A percentile compares a stretch with the other conserved stretches of the same genome.
phyloP scores from a whole-genome alignment of 371 early-diverging fungal species.

The Mortierella sp. region DNA sequence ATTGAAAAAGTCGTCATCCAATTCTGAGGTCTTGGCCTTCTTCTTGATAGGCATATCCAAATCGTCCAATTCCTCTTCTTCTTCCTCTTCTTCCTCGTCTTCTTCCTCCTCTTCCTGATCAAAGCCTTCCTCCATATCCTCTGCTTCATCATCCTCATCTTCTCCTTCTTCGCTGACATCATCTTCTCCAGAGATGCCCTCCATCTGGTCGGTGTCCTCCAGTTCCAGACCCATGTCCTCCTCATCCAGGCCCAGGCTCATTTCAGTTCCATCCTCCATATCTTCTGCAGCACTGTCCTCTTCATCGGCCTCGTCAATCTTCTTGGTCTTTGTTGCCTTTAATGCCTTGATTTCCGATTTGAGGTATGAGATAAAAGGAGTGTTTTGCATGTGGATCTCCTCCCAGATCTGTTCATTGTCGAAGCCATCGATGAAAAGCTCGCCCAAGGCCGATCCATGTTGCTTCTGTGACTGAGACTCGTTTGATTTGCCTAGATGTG shows the following conservation, averaged over 20 bases:
- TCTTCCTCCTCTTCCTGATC: conserved; percentile 28
- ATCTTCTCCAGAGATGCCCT: conserved; percentile 47
- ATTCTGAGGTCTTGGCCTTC: conserved; percentile 57
- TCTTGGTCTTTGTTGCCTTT: conserved; percentile 18
- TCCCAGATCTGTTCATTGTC: conserved; percentile 95
- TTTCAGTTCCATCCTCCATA: conserved; percentile 47
- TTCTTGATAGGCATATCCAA: conserved; percentile 51
- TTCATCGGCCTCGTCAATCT: conserved; percentile 18
- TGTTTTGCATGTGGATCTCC: conserved; percentile 86
- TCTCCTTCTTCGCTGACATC: conserved; percentile 35
- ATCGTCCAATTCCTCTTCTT: conserved; percentile 52
- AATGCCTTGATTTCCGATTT: conserved; percentile 60
- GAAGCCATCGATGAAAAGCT: conserved; percentile 80
- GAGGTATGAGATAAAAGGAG: conserved; percentile 78
- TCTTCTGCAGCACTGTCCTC: conserved; percentile 51
- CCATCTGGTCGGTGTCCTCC: conserved; percentile 55
- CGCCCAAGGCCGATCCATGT: conserved; percentile 52
- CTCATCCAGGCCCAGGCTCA: conserved; percentile 54
- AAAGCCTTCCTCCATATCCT: conserved; percentile 14
- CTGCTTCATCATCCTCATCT: conserved; percentile 26
- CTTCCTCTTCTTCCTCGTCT: conserved; percentile 30
- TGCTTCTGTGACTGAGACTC: conserved; percentile 43
- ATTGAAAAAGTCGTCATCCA: conserved; percentile 76
- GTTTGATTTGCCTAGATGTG: conserved; percentile 32
- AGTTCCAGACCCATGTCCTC: conserved; percentile 51